Percentiles rank a stretch among this genome's conserved stretches.
Conservation (phyloP, 768 basidiomycete genomes). For the Termitomyces sp. region DNA sequence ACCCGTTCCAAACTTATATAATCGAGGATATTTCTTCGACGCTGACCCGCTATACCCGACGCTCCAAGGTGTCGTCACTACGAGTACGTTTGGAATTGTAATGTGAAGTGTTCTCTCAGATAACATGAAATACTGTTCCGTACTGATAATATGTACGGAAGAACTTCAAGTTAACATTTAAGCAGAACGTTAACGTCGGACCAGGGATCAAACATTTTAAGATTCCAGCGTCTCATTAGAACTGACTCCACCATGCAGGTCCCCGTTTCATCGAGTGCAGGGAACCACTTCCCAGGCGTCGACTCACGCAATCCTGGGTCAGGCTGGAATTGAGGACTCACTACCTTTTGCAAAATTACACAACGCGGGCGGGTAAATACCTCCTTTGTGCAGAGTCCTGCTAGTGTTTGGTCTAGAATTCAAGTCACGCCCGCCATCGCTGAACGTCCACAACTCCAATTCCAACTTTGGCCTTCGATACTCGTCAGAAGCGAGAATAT, state of each 20-base stretch:
- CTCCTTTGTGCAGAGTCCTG: too few species aligned
- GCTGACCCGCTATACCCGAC: not conserved
- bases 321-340: too few species aligned
- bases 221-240: not conserved
- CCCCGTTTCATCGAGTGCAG: not conserved
- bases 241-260: not conserved
- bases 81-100: too few species aligned
- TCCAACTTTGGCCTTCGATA: not conserved
- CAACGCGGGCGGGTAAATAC: too few species aligned
- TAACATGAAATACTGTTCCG: not conserved
- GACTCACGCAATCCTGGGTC: too few species aligned
- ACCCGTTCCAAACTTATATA: not conserved
- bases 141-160: not conserved
- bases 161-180: not conserved
- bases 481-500: too few species aligned
- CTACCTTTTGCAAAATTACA: too few species aligned
- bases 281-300: not conserved
- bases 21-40: not conserved
- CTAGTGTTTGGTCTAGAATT: too few species aligned
- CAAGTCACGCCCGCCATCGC: too few species aligned
- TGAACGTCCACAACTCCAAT: too few species aligned
- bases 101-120: not conserved
- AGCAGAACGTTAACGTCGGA: not conserved
- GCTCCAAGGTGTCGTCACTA: too few species aligned
- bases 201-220: too few species aligned